A percentile compares a stretch with the other conserved stretches of the same genome.
phyloP scores from a whole-genome alignment of 108 stramenopile genomes.

The Cyclotella kingstonii region DNA sequence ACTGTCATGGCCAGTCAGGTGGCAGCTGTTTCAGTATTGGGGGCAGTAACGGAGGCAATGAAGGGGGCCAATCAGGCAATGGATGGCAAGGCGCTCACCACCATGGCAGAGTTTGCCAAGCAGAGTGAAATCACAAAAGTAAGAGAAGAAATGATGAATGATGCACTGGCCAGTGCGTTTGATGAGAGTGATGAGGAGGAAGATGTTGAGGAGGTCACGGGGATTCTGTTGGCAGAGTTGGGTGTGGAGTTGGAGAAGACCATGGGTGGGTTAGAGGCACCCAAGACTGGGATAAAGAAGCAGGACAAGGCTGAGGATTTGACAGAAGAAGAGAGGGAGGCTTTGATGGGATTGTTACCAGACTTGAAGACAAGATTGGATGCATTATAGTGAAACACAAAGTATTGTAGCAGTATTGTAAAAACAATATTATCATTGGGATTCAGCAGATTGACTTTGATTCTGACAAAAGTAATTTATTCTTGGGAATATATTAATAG shows the following conservation, averaged over 20 bases:
- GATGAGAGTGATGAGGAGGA: constrained; percentile 77
- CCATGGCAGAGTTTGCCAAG: constrained; percentile 64
- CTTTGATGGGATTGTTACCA: constrained; percentile 60
- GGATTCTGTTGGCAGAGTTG: constrained; percentile 80
- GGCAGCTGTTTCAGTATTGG: constrained; percentile 57
- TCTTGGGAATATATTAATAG: no score
- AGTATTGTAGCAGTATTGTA: no score
- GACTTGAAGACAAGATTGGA: constrained; percentile 79
- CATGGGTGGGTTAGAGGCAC: constrained; percentile 77
- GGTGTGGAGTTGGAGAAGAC: constrained; percentile 78
- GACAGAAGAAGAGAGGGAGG: constrained; percentile 59
- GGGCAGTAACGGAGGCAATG: constrained; percentile 58
- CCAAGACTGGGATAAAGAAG: constrained; percentile 43
- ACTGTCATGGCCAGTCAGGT: constrained; percentile 70
- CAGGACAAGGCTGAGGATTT: constrained; percentile 20
- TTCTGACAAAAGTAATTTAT: no score
- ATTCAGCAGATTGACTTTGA: no score
- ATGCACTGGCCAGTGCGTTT: constrained; percentile 78
- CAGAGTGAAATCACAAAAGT: constrained; percentile 67
- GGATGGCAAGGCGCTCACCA: constrained; percentile 71
- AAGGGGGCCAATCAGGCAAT: constrained; percentile 60
- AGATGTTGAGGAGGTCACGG: constrained; percentile 72
- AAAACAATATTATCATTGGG: no score
- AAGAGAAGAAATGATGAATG: constrained; percentile 85
- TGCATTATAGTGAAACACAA: constrained; percentile 72